These are phyloP conservation scores for Escallonia rubra DNA, from an alignment of 129 eudicot species.

Conservation along the genomic window DNA sequence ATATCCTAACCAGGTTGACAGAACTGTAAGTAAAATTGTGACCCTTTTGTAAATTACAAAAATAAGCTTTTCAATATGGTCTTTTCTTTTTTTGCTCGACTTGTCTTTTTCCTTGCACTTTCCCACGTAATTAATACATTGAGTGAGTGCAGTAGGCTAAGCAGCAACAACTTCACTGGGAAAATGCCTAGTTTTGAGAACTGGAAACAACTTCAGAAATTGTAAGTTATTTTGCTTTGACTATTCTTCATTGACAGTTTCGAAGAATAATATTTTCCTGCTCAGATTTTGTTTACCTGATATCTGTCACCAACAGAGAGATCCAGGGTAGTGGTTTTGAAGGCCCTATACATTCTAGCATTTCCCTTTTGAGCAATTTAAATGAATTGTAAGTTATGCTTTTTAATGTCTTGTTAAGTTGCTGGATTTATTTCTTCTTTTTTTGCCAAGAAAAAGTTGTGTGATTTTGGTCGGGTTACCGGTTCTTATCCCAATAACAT, in stretches of 20 bases:
- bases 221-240: constrained; percentile 33
- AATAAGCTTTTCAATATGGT: not conserved
- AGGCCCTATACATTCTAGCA: too few species aligned
- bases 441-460: too few species aligned
- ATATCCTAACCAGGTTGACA: constrained; percentile 33
- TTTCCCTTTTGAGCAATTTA: too few species aligned
- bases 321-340: constrained; percentile 54
- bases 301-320: constrained; percentile 33
- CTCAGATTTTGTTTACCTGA: not conserved
- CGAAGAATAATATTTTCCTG: too few species aligned
- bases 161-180: constrained; percentile 59
- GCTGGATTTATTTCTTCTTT: too few species aligned
- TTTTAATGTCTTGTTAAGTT: too few species aligned
- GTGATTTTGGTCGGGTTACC: too few species aligned
- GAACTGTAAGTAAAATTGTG: constrained; percentile 76
- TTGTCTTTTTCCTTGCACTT: not conserved
- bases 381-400: too few species aligned
- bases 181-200: constrained; percentile 38
- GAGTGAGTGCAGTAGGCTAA: constrained; percentile 39
- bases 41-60: constrained; percentile 1
- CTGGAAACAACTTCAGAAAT: constrained; percentile 28
- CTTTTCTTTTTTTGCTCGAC: not conserved
- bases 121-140: not conserved
- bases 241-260: too few species aligned
- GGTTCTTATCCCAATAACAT: too few species aligned